phyloP scores from a whole-genome alignment of 148 eudicot genomes.

The Pharnaceum exiguum region DNA sequence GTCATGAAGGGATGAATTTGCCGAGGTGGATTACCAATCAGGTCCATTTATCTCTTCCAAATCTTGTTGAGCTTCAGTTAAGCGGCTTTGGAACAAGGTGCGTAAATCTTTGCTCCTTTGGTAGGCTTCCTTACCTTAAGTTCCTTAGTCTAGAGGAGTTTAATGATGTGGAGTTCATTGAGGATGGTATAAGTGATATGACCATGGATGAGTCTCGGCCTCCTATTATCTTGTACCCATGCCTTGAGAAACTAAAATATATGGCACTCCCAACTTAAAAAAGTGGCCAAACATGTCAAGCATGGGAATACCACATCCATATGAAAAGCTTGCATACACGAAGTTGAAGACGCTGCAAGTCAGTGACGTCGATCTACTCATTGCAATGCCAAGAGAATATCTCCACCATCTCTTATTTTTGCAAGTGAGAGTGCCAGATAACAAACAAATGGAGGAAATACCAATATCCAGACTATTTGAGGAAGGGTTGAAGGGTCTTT shows the following conservation, averaged over 20 bases:
- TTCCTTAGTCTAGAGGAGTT: background rate
- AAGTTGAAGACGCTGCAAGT: background rate
- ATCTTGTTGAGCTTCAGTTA: background rate
- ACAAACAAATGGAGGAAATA: too few species aligned
- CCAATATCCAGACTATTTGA: too few species aligned
- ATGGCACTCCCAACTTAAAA: background rate
- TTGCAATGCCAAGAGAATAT: too few species aligned
- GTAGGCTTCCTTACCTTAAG: constrained; percentile 11
- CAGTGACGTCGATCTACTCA: background rate
- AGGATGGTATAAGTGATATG: too few species aligned
- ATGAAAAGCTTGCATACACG: background rate
- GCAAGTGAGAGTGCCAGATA: too few species aligned
- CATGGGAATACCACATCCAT: too few species aligned
- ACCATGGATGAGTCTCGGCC: too few species aligned
- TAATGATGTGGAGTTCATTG: constrained; percentile 5
- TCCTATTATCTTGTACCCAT: background rate
- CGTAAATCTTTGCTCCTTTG: constrained; percentile 3
- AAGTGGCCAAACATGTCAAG: background rate
- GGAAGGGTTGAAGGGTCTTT: too few species aligned
- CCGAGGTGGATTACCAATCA: constrained; percentile 12
- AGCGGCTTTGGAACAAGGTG: background rate
- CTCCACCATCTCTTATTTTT: too few species aligned
- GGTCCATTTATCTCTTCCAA: background rate
- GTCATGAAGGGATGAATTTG: background rate
- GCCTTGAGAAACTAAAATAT: background rate